Percentiles rank a stretch among this genome's conserved stretches.
Conservation (phyloP, 2,329 filamentous ascomycete genomes). For the Phoma sp. region DNA sequence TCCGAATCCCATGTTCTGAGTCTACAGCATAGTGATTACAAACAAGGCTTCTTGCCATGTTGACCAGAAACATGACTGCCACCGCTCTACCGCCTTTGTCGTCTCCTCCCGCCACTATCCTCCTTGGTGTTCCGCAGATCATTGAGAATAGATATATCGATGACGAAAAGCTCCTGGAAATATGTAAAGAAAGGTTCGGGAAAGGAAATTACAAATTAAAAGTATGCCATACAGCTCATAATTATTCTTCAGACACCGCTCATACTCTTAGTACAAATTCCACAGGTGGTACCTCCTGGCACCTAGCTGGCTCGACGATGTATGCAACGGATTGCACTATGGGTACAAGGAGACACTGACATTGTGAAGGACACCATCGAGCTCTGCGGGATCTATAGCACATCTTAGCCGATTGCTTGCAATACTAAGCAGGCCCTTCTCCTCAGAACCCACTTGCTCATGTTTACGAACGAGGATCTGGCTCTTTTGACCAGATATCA, state of each 20-base stretch:
- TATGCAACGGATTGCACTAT: neutral
- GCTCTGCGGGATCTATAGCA: neutral
- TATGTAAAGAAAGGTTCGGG: constrained; percentile 20
- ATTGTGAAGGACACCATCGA: neutral
- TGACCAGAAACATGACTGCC: neutral
- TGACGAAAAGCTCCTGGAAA: constrained; percentile 20
- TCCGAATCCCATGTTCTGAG: no score
- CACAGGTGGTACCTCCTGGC: neutral
- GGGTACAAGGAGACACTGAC: no score
- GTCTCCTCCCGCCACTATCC: neutral
- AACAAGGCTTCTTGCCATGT: neutral
- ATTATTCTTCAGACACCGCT: no score
- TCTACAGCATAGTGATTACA: no score
- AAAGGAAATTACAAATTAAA: constrained; percentile 16
- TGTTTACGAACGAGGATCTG: no score
- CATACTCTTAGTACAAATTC: neutral
- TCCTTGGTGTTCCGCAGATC: constrained; percentile 14
- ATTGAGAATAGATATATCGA: constrained; percentile 30
- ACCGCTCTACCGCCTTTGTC: neutral
- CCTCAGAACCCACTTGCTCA: no score
- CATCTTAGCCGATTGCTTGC: no score
- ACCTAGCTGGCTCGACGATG: neutral
- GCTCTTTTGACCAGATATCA: no score
- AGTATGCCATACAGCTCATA: neutral
- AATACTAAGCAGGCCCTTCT: no score